phyloP scores from a whole-genome alignment of 2,329 filamentous ascomycete genomes.

The Fusarium falciforme region DNA sequence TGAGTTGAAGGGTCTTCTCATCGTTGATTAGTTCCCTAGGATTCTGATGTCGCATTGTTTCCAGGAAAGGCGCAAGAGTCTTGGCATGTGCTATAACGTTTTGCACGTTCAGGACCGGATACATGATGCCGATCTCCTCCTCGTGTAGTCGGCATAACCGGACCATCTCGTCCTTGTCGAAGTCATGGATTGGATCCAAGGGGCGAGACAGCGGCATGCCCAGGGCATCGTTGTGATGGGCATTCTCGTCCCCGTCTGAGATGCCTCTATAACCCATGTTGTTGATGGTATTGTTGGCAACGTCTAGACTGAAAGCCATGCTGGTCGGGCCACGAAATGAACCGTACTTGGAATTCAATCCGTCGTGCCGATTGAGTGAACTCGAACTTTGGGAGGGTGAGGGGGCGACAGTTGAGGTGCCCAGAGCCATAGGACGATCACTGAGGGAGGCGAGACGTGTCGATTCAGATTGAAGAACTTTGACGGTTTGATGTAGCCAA shows the following conservation, averaged over 20 bases:
- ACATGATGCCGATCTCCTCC: conserved; percentile 93
- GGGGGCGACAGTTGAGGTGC: conserved; percentile 50
- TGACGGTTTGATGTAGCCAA: conserved; percentile 78
- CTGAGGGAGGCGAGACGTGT: conserved; percentile 57
- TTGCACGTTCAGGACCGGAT: conserved; percentile 83
- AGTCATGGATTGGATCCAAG: conserved; percentile 81
- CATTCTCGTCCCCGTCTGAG: conserved; percentile 72
- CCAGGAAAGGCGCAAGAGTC: conserved; percentile 78
- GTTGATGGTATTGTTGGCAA: conserved; percentile 87
- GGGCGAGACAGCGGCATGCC: conserved; percentile 46
- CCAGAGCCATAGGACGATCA: conserved; percentile 54
- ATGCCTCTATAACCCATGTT: conserved; percentile 86
- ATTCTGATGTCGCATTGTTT: conserved; percentile 56
- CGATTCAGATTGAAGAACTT: conserved; percentile 70
- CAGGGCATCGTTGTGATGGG: conserved; percentile 43
- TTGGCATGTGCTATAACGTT: conserved; percentile 77
- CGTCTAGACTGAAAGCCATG: conserved; percentile 84
- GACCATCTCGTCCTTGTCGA: conserved; percentile 82
- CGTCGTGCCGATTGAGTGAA: conserved; percentile 54
- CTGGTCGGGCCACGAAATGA: conserved; percentile 88
- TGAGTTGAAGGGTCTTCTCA: conserved; percentile 75
- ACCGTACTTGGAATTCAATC: conserved; percentile 65
- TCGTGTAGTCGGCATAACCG: conserved; percentile 84
- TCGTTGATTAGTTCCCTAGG: conserved; percentile 57
- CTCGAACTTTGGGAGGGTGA: conserved; percentile 57